Evolutionary conservation across 2,329 filamentous ascomycete species (phyloP).

Genomic region (Trichoderma sp.): DNA sequence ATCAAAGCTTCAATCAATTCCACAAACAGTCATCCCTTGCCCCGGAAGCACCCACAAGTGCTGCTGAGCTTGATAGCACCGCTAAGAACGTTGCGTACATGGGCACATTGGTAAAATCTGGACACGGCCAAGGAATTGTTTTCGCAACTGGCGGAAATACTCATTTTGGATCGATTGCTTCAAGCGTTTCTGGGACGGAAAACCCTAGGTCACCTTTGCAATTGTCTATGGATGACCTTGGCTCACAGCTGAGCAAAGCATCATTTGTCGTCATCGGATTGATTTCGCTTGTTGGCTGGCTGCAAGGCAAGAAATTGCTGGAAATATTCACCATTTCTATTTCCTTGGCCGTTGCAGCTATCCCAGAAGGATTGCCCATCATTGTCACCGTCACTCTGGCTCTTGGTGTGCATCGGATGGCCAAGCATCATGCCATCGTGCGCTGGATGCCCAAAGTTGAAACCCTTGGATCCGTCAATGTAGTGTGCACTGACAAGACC

Average conservation of each 20-base stretch:
- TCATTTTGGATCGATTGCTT: conserved; percentile 93
- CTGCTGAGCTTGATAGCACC: conserved; percentile 61
- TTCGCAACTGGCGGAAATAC: conserved; percentile 92
- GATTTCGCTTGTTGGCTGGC: conserved; percentile 85
- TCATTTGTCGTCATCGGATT: conserved; percentile 92
- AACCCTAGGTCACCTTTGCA: conserved; percentile 92
- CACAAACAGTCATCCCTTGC: conserved; percentile 42
- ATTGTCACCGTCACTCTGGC: conserved; percentile 97
- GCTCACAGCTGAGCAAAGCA: conserved; percentile 92
- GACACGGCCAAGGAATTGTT: conserved; percentile 94
- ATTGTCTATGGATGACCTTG: conserved; percentile 94
- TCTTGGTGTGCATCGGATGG: conserved; percentile 94
- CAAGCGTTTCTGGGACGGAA: conserved; percentile 90
- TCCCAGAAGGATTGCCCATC: conserved; percentile 93
- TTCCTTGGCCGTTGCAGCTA: conserved; percentile 91
- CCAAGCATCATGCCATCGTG: conserved; percentile 90
- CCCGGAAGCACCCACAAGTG: conserved; percentile 43
- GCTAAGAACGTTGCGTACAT: conserved; percentile 95
- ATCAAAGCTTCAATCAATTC: conserved; percentile 30
- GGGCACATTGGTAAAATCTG: conserved; percentile 93
- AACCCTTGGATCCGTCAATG: conserved; percentile 95
- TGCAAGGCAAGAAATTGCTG: conserved; percentile 83
- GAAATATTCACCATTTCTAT: conserved; percentile 98
- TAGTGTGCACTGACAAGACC: conserved; percentile 99
- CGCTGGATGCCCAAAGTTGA: conserved; percentile 95